Percentiles rank a stretch among this genome's conserved stretches.
Evolutionary conservation across 1,284 basidiomycete genomes (phyloP).

Genomic region (Golubevia pallescens): DNA sequence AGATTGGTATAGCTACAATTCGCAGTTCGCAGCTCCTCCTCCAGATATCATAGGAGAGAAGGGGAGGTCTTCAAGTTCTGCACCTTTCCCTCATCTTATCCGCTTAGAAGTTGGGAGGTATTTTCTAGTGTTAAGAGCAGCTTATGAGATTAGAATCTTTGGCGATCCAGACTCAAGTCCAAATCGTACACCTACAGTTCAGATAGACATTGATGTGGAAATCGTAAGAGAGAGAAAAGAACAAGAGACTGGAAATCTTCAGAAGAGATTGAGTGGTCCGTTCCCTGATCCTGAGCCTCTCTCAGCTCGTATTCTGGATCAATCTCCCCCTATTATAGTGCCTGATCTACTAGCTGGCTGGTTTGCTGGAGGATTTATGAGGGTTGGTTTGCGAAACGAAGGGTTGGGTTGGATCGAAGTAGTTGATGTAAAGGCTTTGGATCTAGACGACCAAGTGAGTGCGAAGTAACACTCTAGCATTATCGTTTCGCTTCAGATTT

Average conservation of each 20-base stretch:
- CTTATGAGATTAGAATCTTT: constrained; percentile 39
- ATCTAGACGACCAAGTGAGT: no score
- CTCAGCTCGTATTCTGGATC: constrained; percentile 9
- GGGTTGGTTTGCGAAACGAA: constrained; percentile 21
- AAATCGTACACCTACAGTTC: constrained; percentile 14
- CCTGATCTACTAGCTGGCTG: constrained; percentile 31
- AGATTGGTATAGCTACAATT: constrained; percentile 38
- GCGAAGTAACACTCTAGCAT: no score
- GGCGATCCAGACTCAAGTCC: constrained; percentile 21
- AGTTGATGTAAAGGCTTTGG: not conserved
- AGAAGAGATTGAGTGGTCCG: no score
- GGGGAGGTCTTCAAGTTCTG: not conserved
- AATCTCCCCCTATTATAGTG: constrained; percentile 20
- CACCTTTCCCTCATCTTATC: constrained; percentile 21
- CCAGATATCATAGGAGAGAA: constrained; percentile 13
- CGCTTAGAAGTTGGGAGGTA: constrained; percentile 19
- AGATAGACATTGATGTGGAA: constrained; percentile 13
- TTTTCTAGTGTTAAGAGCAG: constrained; percentile 19
- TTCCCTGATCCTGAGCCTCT: not conserved
- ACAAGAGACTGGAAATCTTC: constrained; percentile 1
- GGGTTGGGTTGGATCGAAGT: constrained; percentile 1
- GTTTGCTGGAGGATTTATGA: constrained; percentile 23
- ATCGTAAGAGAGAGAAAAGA: no score
- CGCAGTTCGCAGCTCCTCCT: not conserved
- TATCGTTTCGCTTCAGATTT: no score